These are phyloP conservation scores for Aaosphaeria pasadenensis DNA, from an alignment of 2,329 filamentous ascomycete species.

Conservation along the genomic window DNA sequence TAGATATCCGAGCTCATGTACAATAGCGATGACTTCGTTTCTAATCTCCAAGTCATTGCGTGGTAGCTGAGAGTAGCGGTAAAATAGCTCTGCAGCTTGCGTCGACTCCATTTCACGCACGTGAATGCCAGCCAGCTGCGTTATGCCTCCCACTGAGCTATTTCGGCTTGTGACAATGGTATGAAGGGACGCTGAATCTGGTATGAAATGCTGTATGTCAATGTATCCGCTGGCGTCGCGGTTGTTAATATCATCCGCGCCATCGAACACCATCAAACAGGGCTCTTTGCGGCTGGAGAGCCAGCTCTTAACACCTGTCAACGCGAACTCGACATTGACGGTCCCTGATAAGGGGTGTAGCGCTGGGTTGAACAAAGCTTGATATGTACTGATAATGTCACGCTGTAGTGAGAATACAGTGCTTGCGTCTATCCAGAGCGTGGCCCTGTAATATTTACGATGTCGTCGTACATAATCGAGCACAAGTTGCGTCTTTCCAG, in stretches of 20 bases:
- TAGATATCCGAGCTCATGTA: background rate
- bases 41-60: background rate
- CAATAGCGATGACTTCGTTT: constrained; percentile 6
- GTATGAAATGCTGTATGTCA: background rate
- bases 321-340: constrained; percentile 2
- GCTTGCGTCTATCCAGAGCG: constrained; percentile 10
- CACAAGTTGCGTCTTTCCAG: constrained; percentile 7
- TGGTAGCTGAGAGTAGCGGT: background rate
- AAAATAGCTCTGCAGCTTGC: background rate
- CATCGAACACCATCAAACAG: background rate
- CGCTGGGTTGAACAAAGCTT: background rate
- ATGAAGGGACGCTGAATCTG: background rate
- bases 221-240: background rate
- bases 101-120: background rate
- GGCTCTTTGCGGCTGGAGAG: constrained; percentile 33
- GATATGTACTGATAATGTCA: constrained; percentile 1
- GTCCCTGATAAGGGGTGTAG: constrained; percentile 1
- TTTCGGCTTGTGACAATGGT: background rate
- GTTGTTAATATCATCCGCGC: constrained; percentile 8
- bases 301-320: constrained; percentile 20
- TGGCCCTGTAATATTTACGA: constrained; percentile 9
- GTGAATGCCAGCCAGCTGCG: background rate
- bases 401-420: constrained; percentile 15
- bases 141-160: background rate
- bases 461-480: constrained; percentile 36